phyloP scores from a whole-genome alignment of 495 filamentous ascomycete species.

The Neurospora intermedia region DNA sequence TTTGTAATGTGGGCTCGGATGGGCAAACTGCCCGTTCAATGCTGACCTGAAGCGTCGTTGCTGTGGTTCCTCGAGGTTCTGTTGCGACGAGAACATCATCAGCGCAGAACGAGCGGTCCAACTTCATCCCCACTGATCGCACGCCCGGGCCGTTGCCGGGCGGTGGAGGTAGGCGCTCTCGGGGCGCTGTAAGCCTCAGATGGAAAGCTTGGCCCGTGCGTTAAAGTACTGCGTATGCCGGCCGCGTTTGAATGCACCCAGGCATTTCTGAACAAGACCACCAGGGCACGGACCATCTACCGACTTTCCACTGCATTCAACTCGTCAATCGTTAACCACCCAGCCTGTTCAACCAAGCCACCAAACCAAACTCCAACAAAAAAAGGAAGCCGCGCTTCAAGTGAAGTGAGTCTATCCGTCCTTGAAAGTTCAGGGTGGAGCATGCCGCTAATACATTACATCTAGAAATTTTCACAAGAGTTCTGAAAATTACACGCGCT shows the following conservation, averaged over 20 bases:
- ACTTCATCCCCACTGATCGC: background rate
- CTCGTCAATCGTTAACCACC: background rate
- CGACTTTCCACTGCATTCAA: background rate
- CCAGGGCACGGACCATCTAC: background rate
- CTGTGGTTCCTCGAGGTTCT: background rate
- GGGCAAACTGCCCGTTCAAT: background rate
- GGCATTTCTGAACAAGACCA: background rate
- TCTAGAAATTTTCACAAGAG: background rate
- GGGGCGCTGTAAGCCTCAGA: background rate
- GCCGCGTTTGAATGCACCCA: background rate
- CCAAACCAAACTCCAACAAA: background rate
- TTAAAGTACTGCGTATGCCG: background rate
- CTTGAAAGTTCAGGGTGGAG: background rate
- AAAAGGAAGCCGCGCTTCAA: background rate
- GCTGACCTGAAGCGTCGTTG: background rate
- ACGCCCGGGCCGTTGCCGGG: background rate
- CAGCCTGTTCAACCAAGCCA: background rate
- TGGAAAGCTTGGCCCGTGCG: background rate
- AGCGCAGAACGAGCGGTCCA: background rate
- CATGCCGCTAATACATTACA: background rate
- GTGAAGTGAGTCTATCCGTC: background rate
- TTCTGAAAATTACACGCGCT: background rate
- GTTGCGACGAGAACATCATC: background rate
- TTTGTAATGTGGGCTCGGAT: background rate
- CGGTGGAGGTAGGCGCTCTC: background rate